phyloP scores from a whole-genome alignment of 2,329 filamentous ascomycete genomes.

The Talaromyces amestolkiae region DNA sequence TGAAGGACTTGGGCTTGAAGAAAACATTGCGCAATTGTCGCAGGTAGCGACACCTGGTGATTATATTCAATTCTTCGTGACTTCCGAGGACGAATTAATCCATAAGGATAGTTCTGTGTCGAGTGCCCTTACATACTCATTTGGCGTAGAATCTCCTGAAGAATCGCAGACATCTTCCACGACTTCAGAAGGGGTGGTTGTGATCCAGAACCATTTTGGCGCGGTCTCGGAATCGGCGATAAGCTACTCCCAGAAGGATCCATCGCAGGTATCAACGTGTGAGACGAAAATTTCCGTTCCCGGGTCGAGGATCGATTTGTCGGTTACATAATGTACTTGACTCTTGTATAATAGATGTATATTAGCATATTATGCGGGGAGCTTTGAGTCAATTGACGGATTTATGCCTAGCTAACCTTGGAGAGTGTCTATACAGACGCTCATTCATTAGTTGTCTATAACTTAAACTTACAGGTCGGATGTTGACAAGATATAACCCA shows the following conservation, averaged over 20 bases:
- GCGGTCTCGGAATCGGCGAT: constrained; percentile 42
- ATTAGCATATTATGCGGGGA: not conserved
- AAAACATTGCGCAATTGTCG: constrained; percentile 38
- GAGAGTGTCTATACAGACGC: not conserved
- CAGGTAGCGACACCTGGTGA: constrained; percentile 40
- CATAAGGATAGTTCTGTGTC: not conserved
- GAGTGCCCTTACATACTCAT: constrained; percentile 27
- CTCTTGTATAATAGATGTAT: constrained; percentile 2
- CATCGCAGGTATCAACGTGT: not conserved
- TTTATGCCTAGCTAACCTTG: not conserved
- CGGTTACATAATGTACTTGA: not conserved
- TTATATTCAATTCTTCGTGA: constrained; percentile 43
- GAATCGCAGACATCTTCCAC: constrained; percentile 21
- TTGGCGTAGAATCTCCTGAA: constrained; percentile 33
- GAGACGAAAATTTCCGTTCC: constrained; percentile 38
- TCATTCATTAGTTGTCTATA: not conserved
- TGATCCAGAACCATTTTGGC: constrained; percentile 36
- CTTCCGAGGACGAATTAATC: constrained; percentile 24
- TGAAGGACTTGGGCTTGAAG: constrained; percentile 23
- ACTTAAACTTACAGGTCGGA: not conserved
- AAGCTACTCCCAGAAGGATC: constrained; percentile 24
- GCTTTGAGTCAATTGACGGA: not conserved
- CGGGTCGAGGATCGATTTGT: constrained; percentile 29
- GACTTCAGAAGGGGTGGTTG: constrained; percentile 23
- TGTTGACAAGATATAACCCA: not conserved